Evolutionary conservation across 495 filamentous ascomycete species (phyloP).

Genomic region (Daldinia childiae): DNA sequence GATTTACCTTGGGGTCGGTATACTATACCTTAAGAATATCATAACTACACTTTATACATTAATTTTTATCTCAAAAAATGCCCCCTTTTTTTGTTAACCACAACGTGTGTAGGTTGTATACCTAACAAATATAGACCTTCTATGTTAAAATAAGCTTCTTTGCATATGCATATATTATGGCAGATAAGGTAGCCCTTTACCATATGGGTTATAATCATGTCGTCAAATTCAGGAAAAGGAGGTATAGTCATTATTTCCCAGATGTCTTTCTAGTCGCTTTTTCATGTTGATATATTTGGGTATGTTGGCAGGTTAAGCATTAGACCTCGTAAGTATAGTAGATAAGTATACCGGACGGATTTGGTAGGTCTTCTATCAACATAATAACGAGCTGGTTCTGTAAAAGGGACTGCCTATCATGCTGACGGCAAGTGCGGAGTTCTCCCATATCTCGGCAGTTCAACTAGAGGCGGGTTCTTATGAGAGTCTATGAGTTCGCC

Average conservation of each 20-base stretch:
- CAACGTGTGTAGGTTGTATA: not conserved
- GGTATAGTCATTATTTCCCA: not conserved
- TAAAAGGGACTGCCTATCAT: not conserved
- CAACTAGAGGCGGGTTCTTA: not conserved
- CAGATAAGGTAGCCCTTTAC: not conserved
- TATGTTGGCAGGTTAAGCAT: not conserved
- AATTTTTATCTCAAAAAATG: not conserved
- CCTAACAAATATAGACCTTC: not conserved
- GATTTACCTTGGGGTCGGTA: not conserved
- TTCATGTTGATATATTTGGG: not conserved
- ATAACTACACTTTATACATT: not conserved
- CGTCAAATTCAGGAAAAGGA: not conserved
- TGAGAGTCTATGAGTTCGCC: not conserved
- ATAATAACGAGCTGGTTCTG: not conserved
- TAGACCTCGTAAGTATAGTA: not conserved
- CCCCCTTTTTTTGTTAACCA: not conserved
- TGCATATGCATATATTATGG: not conserved
- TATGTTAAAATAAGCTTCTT: not conserved
- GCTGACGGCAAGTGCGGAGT: not conserved
- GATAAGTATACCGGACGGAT: not conserved
- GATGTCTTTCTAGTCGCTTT: not conserved
- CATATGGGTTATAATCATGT: no score
- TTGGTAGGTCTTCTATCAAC: not conserved
- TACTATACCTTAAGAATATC: not conserved
- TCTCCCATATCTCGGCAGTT: constrained; percentile 5